Conservation (phyloP, 805 yeast genomes). For the Candida hispaniensis region DNA sequence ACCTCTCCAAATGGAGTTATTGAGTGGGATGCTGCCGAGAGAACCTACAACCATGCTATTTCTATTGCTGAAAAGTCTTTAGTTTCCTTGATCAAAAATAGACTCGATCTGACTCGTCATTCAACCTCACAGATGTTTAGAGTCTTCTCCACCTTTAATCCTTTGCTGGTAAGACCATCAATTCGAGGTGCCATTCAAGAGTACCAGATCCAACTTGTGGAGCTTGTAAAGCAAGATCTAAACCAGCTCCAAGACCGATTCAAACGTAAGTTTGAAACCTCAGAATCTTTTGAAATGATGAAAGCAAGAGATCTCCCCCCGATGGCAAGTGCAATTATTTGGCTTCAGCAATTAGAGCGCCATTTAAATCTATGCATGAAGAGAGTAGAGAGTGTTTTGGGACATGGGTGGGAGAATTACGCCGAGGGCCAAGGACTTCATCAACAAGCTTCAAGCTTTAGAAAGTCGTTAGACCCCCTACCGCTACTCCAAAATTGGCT, state of each 20-base stretch:
- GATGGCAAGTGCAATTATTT: constrained; percentile 37
- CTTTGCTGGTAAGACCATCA: constrained; percentile 42
- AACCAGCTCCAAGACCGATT: constrained; percentile 34
- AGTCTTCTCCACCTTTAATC: constrained; percentile 39
- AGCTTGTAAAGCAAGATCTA: constrained; percentile 40
- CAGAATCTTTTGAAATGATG: constrained; percentile 30
- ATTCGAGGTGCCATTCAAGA: constrained; percentile 50
- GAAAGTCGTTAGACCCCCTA: constrained; percentile 38
- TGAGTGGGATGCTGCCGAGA: constrained; percentile 36
- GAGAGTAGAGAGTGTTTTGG: constrained; percentile 43
- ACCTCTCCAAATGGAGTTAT: constrained; percentile 24
- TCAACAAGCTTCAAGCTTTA: constrained; percentile 37
- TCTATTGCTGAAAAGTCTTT: constrained; percentile 38
- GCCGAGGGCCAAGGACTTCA: constrained; percentile 59
- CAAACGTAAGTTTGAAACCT: constrained; percentile 27
- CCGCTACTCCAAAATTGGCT: no score
- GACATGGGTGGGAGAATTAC: constrained; percentile 49
- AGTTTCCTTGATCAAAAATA: constrained; percentile 32
- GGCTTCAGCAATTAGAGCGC: constrained; percentile 43
- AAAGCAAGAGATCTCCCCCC: constrained; percentile 39
- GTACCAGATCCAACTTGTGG: constrained; percentile 43
- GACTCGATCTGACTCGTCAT: constrained; percentile 33
- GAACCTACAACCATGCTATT: constrained; percentile 35
- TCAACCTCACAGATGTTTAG: constrained; percentile 44
- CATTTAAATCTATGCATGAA: constrained; percentile 35